Evolutionary conservation across 495 filamentous ascomycete species (phyloP).

Genomic region (Talaromyces nanjingensis): DNA sequence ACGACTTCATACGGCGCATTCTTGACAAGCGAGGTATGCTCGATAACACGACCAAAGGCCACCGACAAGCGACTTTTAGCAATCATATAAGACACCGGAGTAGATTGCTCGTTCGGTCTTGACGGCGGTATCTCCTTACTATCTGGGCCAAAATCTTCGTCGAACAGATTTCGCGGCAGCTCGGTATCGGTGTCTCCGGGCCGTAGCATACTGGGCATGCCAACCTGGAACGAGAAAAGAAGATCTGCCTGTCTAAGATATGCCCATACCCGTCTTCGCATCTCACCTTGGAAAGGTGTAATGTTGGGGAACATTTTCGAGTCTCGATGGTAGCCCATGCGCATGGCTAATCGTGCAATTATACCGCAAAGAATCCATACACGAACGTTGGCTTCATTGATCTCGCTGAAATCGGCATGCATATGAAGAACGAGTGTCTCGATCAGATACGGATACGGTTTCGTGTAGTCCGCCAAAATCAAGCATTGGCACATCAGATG

Average conservation of each 20-base stretch:
- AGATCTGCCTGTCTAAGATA: constrained; percentile 76
- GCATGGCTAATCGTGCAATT: constrained; percentile 78
- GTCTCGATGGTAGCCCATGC: constrained; percentile 95
- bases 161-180: constrained; percentile 82
- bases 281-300: constrained; percentile 82
- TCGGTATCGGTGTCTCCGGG: constrained; percentile 76
- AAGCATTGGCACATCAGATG: constrained; percentile 81
- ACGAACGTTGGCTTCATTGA: constrained; percentile 72
- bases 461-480: constrained; percentile 81
- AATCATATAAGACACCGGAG: constrained; percentile 84
- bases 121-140: constrained; percentile 70
- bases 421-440: constrained; percentile 84
- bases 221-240: constrained; percentile 84
- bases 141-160: constrained; percentile 84
- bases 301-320: constrained; percentile 76
- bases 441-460: constrained; percentile 76
- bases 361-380: constrained; percentile 77
- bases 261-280: constrained; percentile 84
- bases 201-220: constrained; percentile 84
- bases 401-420: constrained; percentile 70
- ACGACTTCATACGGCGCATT: constrained; percentile 72
- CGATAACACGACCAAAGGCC: constrained; percentile 54
- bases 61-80: constrained; percentile 62
- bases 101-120: constrained; percentile 68
- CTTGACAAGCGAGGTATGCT: constrained; percentile 36